Conservation (phyloP, 169 alveolate genomes). For the Miamiensis avidus region DNA sequence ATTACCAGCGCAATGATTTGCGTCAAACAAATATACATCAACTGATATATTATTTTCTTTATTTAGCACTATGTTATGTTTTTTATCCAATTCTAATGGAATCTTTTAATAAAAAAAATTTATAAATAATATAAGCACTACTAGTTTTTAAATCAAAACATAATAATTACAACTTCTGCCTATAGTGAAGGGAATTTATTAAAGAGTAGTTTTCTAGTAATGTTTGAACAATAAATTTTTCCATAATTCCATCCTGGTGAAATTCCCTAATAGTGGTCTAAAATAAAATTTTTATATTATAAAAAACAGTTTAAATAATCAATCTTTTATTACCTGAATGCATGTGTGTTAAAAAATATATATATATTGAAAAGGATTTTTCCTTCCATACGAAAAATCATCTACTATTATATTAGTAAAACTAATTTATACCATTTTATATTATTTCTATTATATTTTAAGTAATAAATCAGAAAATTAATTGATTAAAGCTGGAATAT, state of each 20-base stretch:
- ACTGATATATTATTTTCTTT: slow-evolving; percentile 29
- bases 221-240: slow-evolving; percentile 53
- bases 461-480: no score
- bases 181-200: slow-evolving; percentile 40
- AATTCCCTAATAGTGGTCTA: slow-evolving; percentile 52
- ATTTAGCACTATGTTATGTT: slow-evolving; percentile 27
- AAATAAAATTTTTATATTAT: no score
- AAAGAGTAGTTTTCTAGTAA: slow-evolving; percentile 38
- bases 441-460: no score
- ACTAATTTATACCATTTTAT: slow-evolving; percentile 63
- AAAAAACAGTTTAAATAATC: background rate
- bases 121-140: slow-evolving; percentile 3
- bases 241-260: slow-evolving; percentile 52
- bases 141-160: background rate
- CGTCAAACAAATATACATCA: slow-evolving; percentile 62
- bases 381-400: slow-evolving; percentile 53
- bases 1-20: slow-evolving; percentile 77
- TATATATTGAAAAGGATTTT: slow-evolving; percentile 52
- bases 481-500: no score
- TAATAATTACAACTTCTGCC: slow-evolving; percentile 32
- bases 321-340: slow-evolving; percentile 48
- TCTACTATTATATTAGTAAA: slow-evolving; percentile 69
- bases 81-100: slow-evolving; percentile 30
- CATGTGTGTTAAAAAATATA: slow-evolving; percentile 72
- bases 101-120: slow-evolving; percentile 1